Evolutionary conservation across 202 grass and related monocot species (phyloP).

Genomic region (Saccharum hybrid): DNA sequence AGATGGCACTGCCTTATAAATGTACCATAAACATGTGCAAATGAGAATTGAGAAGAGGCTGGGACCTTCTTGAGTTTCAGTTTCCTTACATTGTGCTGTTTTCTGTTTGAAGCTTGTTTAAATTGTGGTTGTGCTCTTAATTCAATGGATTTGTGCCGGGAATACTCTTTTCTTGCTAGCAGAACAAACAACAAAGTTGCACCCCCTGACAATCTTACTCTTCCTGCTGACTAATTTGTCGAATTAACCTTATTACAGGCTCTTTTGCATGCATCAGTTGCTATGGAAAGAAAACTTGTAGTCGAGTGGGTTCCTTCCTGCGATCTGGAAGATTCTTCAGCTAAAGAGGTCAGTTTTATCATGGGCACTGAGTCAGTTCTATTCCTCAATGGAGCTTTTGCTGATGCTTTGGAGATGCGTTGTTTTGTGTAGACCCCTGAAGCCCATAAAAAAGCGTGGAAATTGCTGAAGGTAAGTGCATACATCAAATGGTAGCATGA

Average conservation of each 20-base stretch:
- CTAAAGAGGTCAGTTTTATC: constrained; percentile 67
- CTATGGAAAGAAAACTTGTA: constrained; percentile 83
- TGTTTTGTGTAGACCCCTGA: constrained; percentile 70
- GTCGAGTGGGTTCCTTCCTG: constrained; percentile 84
- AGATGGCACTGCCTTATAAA: background rate
- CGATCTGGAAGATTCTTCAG: constrained; percentile 88
- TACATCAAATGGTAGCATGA: constrained; percentile 34
- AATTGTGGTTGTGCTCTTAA: constrained; percentile 1
- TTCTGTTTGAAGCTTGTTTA: background rate
- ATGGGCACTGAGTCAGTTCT: constrained; percentile 31
- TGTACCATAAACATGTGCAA: background rate
- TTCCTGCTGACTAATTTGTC: constrained; percentile 42
- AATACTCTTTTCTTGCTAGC: background rate
- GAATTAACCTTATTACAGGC: constrained; percentile 62
- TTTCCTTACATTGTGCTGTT: background rate
- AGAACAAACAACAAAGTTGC: constrained; percentile 17
- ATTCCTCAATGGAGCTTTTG: constrained; percentile 30
- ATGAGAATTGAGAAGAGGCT: background rate
- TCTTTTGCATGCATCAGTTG: constrained; percentile 91
- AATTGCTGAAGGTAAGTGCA: constrained; percentile 68
- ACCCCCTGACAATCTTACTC: constrained; percentile 4
- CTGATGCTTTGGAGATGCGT: constrained; percentile 41
- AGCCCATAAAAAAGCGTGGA: constrained; percentile 79
- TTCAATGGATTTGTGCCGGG: background rate
- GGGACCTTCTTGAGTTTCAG: background rate